Evolutionary conservation across 352 stramenopile genomes (phyloP), one percentile per base, ranked within the genome.

Genomic region (Globisporangium echinulatum): DNA sequence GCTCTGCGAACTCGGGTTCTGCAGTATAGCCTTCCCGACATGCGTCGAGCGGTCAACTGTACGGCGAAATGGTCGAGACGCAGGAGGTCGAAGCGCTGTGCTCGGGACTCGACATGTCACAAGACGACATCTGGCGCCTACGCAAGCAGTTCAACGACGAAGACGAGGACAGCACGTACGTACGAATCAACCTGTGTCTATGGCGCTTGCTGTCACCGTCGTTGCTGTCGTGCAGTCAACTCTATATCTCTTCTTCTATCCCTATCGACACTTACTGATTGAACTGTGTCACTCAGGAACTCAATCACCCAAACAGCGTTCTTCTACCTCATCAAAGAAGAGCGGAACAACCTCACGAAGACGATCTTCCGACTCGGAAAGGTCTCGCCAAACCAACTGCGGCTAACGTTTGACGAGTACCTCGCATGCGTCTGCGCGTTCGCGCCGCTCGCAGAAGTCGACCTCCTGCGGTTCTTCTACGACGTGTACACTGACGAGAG

Each of bases 381-480:
- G 19, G 17, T 79, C 42, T 52, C 67, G 19, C 55, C 58, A 17
- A 43, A 63, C 5, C 53, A 69, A n/a, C 46, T 54, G 0, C 70
- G 69, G 6, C 58, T 89, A 4, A 68, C 75, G 5, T 89, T 89
- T 33, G 77, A 87, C 53, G 66, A 84, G 52, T 89, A 72, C 57
- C 40, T 89, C 33, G 59, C 52, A 0, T 67, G 75, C n/a, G 56
- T 85, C 38, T 79, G 70, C 40, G 76, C 67, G 5, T 87, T 89
- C 46, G 63, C 77, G 2, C 61, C 70, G 1, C 81, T 84, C 37
- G 74, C 65, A 5, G 69, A 86, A 42, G 49, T 63, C 1, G 58
- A 89, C 43, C 37, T 87, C 36, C 69, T 82, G 54, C 69, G 71
- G n/a, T 89, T 86, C 56, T 76, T 86, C 63, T 87, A 79, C 56